Percentiles rank a stretch among this genome's conserved stretches.
Evolutionary conservation across 192 early-diverging fungal species (phyloP).

Genomic region (Rhizophagus sp.): DNA sequence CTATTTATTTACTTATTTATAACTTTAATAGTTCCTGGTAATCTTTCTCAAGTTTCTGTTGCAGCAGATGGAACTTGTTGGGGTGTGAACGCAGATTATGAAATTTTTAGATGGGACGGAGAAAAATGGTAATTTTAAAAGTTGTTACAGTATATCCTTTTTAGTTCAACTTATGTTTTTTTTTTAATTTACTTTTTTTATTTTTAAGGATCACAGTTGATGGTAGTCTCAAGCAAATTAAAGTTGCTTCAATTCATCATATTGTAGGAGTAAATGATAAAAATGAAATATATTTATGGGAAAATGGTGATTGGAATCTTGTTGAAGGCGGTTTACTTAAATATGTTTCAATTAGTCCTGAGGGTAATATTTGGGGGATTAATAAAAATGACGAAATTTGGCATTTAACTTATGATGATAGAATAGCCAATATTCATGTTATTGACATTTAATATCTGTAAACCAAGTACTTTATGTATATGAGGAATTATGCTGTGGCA

Average conservation of each 20-base stretch:
- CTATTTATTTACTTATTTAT: too few species aligned
- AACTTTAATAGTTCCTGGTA: not conserved
- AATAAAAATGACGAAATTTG: not conserved
- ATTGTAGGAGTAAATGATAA: not conserved
- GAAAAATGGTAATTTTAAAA: not conserved
- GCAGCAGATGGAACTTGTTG: not conserved
- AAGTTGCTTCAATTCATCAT: not conserved
- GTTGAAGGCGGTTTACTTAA: not conserved
- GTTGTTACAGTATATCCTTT: not conserved
- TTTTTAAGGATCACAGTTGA: not conserved
- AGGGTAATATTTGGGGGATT: not conserved
- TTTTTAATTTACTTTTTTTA: not conserved
- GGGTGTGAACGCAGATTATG: not conserved
- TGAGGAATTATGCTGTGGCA: too few species aligned
- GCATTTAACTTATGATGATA: not conserved
- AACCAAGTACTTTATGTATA: too few species aligned
- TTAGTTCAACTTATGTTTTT: not conserved
- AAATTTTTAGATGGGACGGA: not conserved
- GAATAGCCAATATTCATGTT: too few species aligned
- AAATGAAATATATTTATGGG: not conserved
- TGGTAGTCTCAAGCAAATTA: not conserved
- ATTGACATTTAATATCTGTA: too few species aligned
- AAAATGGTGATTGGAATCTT: not conserved
- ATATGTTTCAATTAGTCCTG: not conserved
- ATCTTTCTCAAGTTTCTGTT: conserved; percentile 1